These are phyloP conservation scores for Eucalyptus cloeziana DNA, from an alignment of 345 rosid species.

Conservation along the genomic window DNA sequence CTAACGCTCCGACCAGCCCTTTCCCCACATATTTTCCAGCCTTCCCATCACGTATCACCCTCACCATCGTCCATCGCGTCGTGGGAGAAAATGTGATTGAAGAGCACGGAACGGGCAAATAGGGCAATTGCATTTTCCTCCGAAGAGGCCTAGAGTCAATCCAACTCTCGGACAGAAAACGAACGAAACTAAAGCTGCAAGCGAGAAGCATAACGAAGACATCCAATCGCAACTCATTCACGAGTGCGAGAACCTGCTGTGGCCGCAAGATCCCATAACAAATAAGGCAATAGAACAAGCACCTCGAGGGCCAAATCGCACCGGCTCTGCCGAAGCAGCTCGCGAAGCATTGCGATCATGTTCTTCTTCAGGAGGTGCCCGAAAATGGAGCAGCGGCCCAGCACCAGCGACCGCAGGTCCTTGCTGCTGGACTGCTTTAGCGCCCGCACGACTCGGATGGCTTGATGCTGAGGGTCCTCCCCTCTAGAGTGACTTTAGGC, in stretches of 20 bases:
- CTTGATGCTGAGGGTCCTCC: too few relatives aligned
- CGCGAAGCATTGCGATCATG: slow-evolving; percentile 63
- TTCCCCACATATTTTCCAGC: not conserved
- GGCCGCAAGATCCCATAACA: not conserved
- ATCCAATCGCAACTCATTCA: not conserved
- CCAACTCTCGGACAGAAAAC: not conserved
- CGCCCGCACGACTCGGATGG: slow-evolving; percentile 46
- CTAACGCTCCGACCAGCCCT: not conserved
- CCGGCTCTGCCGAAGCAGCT: slow-evolving; percentile 58
- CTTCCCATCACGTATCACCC: not conserved
- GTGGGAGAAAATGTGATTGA: too few relatives aligned
- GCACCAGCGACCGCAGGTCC: slow-evolving; percentile 1
- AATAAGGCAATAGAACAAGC: not conserved
- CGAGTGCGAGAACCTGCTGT: not conserved
- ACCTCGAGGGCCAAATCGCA: slow-evolving; percentile 50
- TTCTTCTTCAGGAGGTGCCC: slow-evolving; percentile 24
- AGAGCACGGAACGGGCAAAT: too few relatives aligned
- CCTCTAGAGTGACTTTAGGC: slow-evolving; percentile 5
- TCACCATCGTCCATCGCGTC: too few relatives aligned
- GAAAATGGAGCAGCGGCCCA: slow-evolving; percentile 23
- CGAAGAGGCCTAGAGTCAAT: not conserved
- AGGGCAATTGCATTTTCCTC: not conserved
- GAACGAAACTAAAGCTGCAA: not conserved
- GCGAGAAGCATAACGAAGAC: not conserved
- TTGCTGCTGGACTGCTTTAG: slow-evolving; percentile 49